Percentiles rank a stretch among this genome's conserved stretches.
phyloP scores from a whole-genome alignment of 1,139 yeast species.

The Geotrichum europaeum region DNA sequence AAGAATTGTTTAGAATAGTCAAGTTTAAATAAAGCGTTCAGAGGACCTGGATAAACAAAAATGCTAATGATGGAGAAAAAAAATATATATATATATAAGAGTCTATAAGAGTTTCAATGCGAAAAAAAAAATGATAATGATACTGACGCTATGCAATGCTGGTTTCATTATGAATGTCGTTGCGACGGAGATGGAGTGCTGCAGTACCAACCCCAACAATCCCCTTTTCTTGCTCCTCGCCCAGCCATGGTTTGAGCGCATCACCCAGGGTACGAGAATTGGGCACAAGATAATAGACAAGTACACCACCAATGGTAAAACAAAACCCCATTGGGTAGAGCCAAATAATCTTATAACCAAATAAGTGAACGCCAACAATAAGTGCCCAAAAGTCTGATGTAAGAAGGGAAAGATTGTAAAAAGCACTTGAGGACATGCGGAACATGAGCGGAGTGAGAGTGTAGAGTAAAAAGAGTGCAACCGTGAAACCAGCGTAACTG shows the following conservation, averaged over 20 bases:
- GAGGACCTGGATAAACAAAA: too few relatives aligned
- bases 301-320: conserved; percentile 38
- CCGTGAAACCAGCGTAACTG: conserved; percentile 40
- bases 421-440: conserved; percentile 43
- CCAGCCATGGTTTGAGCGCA: conserved; percentile 43
- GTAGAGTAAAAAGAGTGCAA: conserved; percentile 38
- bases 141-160: not conserved
- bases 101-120: not conserved
- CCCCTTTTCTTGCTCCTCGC: conserved; percentile 37
- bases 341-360: conserved; percentile 42
- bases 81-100: too few relatives aligned
- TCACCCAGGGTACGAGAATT: conserved; percentile 34
- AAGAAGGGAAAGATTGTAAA: conserved; percentile 40
- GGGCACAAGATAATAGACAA: conserved; percentile 38
- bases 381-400: conserved; percentile 44
- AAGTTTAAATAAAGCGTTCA: too few relatives aligned
- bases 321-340: conserved; percentile 43
- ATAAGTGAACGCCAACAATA: conserved; percentile 39
- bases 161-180: not conserved
- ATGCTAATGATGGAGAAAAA: too few relatives aligned
- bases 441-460: conserved; percentile 39
- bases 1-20: too few relatives aligned
- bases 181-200: not conserved
- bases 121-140: not conserved
- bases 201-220: conserved; percentile 21